These are phyloP conservation scores for Penicillium sp. DNA, from an alignment of 2,329 filamentous ascomycete genomes.

Conservation along the genomic window DNA sequence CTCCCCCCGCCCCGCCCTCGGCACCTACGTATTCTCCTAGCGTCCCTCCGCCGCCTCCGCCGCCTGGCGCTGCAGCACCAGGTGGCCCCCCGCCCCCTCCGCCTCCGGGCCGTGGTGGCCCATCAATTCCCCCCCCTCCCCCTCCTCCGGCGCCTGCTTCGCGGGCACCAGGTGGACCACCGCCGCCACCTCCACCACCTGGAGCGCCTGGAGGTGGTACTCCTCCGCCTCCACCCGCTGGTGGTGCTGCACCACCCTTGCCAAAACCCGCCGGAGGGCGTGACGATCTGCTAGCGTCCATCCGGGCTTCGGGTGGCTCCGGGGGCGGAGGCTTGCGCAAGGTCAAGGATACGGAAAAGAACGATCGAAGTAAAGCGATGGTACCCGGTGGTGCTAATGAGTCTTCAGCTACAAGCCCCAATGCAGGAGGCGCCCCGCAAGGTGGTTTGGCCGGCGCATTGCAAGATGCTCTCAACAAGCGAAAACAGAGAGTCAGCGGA, in stretches of 20 bases:
- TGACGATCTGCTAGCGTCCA: slow-evolving; percentile 41
- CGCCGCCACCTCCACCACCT: slow-evolving; percentile 40
- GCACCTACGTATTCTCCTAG: slow-evolving; percentile 26
- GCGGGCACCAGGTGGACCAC: slow-evolving; percentile 32
- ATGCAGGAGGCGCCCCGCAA: slow-evolving; percentile 44
- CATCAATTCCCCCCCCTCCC: slow-evolving; percentile 13
- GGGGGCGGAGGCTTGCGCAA: slow-evolving; percentile 39
- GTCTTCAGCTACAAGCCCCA: slow-evolving; percentile 46
- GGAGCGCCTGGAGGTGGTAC: slow-evolving; percentile 40
- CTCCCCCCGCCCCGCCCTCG: slow-evolving; percentile 23
- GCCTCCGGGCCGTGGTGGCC: slow-evolving; percentile 24
- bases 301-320: slow-evolving; percentile 50
- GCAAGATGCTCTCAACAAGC: slow-evolving; percentile 65
- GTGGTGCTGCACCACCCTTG: slow-evolving; percentile 38
- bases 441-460: slow-evolving; percentile 72
- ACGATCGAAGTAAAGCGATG: slow-evolving; percentile 39
- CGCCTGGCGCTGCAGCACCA: slow-evolving; percentile 18
- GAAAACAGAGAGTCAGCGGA: slow-evolving; percentile 88
- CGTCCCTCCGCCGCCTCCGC: slow-evolving; percentile 35
- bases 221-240: slow-evolving; percentile 41
- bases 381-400: slow-evolving; percentile 47
- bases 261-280: slow-evolving; percentile 33
- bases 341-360: slow-evolving; percentile 40
- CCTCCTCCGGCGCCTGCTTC: slow-evolving; percentile 36
- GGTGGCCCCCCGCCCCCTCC: slow-evolving; percentile 36